These are phyloP conservation scores for Mycocentrospora acerina DNA, from an alignment of 2,329 filamentous ascomycete genomes.

Conservation along the genomic window DNA sequence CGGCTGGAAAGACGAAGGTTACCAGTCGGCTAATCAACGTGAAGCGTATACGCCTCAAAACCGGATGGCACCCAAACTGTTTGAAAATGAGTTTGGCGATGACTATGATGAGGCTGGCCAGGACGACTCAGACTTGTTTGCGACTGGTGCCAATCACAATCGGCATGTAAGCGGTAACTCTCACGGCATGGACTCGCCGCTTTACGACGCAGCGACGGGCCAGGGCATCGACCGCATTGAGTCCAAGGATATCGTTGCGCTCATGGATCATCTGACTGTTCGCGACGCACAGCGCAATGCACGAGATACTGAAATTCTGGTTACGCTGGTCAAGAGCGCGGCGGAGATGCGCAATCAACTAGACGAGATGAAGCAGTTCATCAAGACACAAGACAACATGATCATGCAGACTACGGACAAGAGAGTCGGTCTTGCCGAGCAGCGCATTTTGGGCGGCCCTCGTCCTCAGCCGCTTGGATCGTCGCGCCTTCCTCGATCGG, in stretches of 20 bases:
- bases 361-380: slow-evolving; percentile 89
- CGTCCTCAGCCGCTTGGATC: slow-evolving; percentile 66
- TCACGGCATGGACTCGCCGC: slow-evolving; percentile 82
- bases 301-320: slow-evolving; percentile 92
- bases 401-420: slow-evolving; percentile 86
- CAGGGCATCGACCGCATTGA: slow-evolving; percentile 88
- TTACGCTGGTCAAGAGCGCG: slow-evolving; percentile 88
- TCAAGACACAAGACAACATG: slow-evolving; percentile 85
- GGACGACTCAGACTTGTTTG: slow-evolving; percentile 48
- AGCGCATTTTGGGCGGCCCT: slow-evolving; percentile 81
- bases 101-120: slow-evolving; percentile 51
- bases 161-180: slow-evolving; percentile 86
- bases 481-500: slow-evolving; percentile 59
- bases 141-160: slow-evolving; percentile 49
- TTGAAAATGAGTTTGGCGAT: slow-evolving; percentile 56
- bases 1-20: slow-evolving; percentile 76
- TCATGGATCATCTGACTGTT: slow-evolving; percentile 98
- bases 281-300: slow-evolving; percentile 95
- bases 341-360: slow-evolving; percentile 97
- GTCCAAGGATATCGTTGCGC: slow-evolving; percentile 91
- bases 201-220: slow-evolving; percentile 88
- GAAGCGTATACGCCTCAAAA: slow-evolving; percentile 50
- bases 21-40: slow-evolving; percentile 74
- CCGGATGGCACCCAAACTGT: slow-evolving; percentile 49
- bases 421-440: slow-evolving; percentile 81